Evolutionary conservation across 345 rosid genomes (phyloP), one percentile per base, ranked within the genome.

Genomic region (Noccaea bulbosa): DNA sequence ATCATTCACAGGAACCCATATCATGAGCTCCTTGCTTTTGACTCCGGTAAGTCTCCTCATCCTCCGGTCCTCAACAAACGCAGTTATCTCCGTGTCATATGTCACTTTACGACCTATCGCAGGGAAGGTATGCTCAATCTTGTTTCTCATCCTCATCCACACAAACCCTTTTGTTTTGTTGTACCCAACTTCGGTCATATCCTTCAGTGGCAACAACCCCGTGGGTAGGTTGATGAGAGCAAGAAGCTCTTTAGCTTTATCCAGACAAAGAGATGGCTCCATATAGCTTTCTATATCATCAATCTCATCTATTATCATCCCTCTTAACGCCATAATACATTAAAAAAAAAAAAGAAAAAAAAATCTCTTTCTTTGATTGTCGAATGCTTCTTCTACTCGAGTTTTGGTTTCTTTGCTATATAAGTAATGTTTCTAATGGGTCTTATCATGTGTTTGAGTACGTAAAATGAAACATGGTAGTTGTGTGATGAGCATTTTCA

Each of bases 1-100:
- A 45, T 86, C 88, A 15, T 84, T 65, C 5, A 86, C 75, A 5
- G 86, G 47, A 17, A 88, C 80, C 94, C 91, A 88, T 4, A 86
- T 43, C 64, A 88, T 49, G 16, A 88, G 39, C 81, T 86, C 89
- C 77, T 78, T 86, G 65, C 81, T 82, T 74, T 84, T 86, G 4
- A 86, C 80, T 1, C 94, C 91, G 0, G 84, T 82, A 14, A 85
- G 62, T 38, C 62, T 69, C 65, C 70, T 79, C 81, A 88, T 63
- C 69, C 81, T 58, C 5, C 77, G 73, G 11, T 84, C 71, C 73
- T 83, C 89, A 1, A 85, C 82, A 34, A 82, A 84, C 0, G 79
- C 83, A 5, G 94, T 81, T 16, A 88, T 74, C 63, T 84, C 85
- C 1, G 75, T 71, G 8, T 81, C 91, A 55, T 86, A 86, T 5